Evolutionary conservation across 2,329 filamentous ascomycete genomes (phyloP), one percentile per base, ranked within the genome.

Genomic region (Xylariaceae sp.): DNA sequence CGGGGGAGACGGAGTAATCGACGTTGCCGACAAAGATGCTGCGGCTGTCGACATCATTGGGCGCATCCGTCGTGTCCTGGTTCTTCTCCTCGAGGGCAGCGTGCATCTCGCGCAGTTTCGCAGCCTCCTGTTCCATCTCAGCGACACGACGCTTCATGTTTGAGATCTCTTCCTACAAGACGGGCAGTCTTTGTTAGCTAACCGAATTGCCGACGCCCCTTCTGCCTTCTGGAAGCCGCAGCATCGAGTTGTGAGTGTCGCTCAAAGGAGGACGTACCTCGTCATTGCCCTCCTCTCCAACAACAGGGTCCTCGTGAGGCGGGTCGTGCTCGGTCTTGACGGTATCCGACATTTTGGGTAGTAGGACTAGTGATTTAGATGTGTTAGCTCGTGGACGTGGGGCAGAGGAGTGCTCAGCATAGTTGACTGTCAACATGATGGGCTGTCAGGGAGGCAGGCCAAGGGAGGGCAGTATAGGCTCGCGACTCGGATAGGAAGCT

Each of bases 21-120:
- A 99, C 94, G 62, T 99, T 99, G 60, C 94, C 94, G 40, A 99
- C 94, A 68, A 99, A 99, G 71, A 99, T 90, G 73, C 90, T 96
- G 64, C 94, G 86, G 59, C 86, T 86, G 72, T 99, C 94, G 52
- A 99, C 85, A 60, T 96, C 95, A 69, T 96, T 91, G 72, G 95
- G 95, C 74, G 91, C 90, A 67, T 97, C 94, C 58, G 87, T 83
- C 54, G 94, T 78, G 61, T 89, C 89, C 57, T 90, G 85, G 55
- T 83, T 85, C 63, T 94, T 87, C 67, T 91, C 85, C 68, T 97
- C 92, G 54, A 97, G 80, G 47, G 80, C 85, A 48, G 85, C 85
- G 68, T 94, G 89, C 88, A 94, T 91, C 71, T 92, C 89, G 58
- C 89, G 82, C 47, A 94, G 79, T 71, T 91, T 91, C 51, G 86